Base-by-base conservation (phyloP, 768 basidiomycete genomes). In the Peribolospora baueri region DNA sequence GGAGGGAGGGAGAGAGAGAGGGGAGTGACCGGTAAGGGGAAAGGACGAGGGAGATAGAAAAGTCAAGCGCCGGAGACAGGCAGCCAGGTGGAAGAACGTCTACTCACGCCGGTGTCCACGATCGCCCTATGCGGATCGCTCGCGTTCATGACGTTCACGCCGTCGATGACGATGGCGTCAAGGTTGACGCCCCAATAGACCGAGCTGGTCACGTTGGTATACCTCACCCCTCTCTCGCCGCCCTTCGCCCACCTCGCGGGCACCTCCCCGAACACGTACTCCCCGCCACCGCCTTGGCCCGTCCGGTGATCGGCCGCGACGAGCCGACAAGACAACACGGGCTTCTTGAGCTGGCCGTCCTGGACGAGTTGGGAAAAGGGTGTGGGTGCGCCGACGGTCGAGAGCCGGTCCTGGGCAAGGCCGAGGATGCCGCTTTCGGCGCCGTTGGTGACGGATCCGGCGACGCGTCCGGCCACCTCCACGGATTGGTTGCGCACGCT, bases 21-120 rank as follows among this genome's bases (percentile, higher is more conserved):
- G 57, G 42, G 53, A 59, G 46, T 52, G 53, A 25, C 54, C 56
- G 8, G 56, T 53, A 45, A 54, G 53, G 43, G 54, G 25, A 7
- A 57, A 42, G 25, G 45, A 42, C 5, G 53, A 45, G 39, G 36
- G 40, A 46, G 56, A 10, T 5, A 42, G 47, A 10, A 10, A 36
- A 7, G 56, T n/a, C 8, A 10, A 5, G 37, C 43, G 39, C 46
- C 39, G 43, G 43, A 46, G 25, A 8, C 7, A 14, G 46, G 14
- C 42, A 11, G 36, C 13, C 36, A 55, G 41, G 14, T 42, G 54
- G 43, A 57, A 48, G 9, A 43, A 52, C 1, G 54, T 54, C 14
- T 54, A 25, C 13, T 57, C 46, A 53, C 47, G 37, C 56, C 56
- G 10, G 10, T 46, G 46, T 14, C 46, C 46, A 46, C 10, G 14